A percentile compares a stretch with the other conserved stretches of the same genome.
phyloP scores from a whole-genome alignment of 176 grass and related monocot species.

The Lolium rigidum region DNA sequence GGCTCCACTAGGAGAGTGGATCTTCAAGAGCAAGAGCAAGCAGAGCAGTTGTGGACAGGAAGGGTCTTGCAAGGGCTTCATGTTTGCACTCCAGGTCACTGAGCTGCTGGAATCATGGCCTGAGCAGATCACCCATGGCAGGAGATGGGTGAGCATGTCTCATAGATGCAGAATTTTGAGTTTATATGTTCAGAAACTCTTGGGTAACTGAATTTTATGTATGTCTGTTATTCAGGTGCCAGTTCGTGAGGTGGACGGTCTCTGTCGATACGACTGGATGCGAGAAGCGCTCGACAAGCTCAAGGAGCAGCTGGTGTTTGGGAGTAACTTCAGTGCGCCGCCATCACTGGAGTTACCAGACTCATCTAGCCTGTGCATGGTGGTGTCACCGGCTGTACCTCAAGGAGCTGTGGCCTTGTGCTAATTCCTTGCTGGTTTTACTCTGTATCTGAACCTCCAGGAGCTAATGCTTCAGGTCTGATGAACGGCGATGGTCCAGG shows the following conservation, averaged over 20 bases:
- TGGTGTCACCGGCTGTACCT: slow-evolving; percentile 3
- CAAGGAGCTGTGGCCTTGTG: slow-evolving; percentile 49
- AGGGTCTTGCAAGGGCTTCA: slow-evolving; percentile 73
- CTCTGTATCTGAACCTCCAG: slow-evolving; percentile 18
- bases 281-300: slow-evolving; percentile 57
- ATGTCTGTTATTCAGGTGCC: slow-evolving; percentile 48
- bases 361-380: slow-evolving; percentile 30
- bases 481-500: too few relatives aligned
- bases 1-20: slow-evolving; percentile 34
- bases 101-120: slow-evolving; percentile 75
- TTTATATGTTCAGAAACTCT: not conserved
- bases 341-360: not conserved
- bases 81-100: slow-evolving; percentile 71
- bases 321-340: not conserved
- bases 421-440: slow-evolving; percentile 22
- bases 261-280: slow-evolving; percentile 86
- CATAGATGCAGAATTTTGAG: too few relatives aligned
- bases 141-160: slow-evolving; percentile 59
- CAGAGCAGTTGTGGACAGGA: slow-evolving; percentile 55
- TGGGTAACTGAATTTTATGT: not conserved
- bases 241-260: slow-evolving; percentile 42
- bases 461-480: not conserved
- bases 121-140: slow-evolving; percentile 63
- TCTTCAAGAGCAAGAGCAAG: slow-evolving; percentile 85
- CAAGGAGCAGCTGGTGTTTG: slow-evolving; percentile 48